These are phyloP conservation scores for Poterioochromonas sp. DNA, from an alignment of 352 stramenopile genomes.

Conservation along the genomic window DNA sequence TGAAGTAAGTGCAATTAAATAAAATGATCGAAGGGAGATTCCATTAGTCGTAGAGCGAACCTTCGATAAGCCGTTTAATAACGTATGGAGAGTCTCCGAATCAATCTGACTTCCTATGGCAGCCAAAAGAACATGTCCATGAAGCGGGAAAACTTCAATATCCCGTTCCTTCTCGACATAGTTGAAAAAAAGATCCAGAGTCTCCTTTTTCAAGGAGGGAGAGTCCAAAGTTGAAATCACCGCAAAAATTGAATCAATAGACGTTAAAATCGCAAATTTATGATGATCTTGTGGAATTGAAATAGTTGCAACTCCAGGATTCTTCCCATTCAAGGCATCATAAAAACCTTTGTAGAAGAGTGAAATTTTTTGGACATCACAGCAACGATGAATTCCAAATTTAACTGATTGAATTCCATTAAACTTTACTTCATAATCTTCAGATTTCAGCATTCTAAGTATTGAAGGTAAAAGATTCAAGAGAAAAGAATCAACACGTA, in stretches of 20 bases:
- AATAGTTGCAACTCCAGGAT: not conserved
- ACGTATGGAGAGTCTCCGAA: too few species aligned
- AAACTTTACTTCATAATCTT: not conserved
- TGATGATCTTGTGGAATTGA: not conserved
- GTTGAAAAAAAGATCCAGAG: not conserved
- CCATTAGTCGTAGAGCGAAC: too few species aligned
- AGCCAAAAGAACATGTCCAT: not conserved
- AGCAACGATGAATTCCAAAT: not conserved
- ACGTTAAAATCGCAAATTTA: not conserved
- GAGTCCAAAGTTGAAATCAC: not conserved
- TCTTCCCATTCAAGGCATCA: not conserved
- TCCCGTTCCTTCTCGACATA: not conserved
- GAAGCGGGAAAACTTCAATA: not conserved
- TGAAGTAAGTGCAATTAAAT: too few species aligned
- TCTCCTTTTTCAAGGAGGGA: not conserved
- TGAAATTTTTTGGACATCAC: not conserved
- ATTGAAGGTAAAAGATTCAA: not conserved
- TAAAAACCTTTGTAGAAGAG: not conserved
- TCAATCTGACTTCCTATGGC: too few species aligned
- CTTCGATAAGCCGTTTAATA: too few species aligned
- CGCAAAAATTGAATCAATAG: not conserved
- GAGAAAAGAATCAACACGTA: not conserved
- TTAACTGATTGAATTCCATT: not conserved
- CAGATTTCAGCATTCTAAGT: not conserved
- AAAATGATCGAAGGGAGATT: too few species aligned